Evolutionary conservation across 2,329 filamentous ascomycete species (phyloP), one percentile per base, ranked within the genome.

Genomic region (Cylindrodendrum hubeiense): DNA sequence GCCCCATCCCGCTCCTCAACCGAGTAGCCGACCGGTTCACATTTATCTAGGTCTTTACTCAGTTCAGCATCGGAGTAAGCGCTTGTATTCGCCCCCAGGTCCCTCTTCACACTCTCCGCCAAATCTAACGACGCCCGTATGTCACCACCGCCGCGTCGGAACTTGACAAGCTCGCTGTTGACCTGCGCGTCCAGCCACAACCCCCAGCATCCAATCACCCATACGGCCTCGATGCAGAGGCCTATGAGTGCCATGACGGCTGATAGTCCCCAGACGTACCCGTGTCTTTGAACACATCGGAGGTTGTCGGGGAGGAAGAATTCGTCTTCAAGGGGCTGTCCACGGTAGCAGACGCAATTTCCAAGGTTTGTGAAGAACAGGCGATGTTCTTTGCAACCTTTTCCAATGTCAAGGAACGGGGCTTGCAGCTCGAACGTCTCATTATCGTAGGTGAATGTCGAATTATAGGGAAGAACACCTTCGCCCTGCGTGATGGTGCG

Each of bases 61-160:
- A 55, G 34, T 17, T 55, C 52, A 5, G 19, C n/a, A 26, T 55
- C 39, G 21, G 52, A 55, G 52, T 55, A 55, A 9, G 52, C 39
- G 15, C 33, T 44, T 2, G 52, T 55, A 24, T 55, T 55, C 3
- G 33, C 33, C 26, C 52, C 52, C 13, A 55, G 34, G 21, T 55
- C 52, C 10, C 52, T 34, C n/a, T 43, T 33, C n/a, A 55, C 22
- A 34, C 52, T 44, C 26, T 44, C 22, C 5, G 52, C 52, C 12
- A 55, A 21, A 41, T 55, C 52, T n/a, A 55, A 21, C 15, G 52
- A 33, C 10, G 34, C 15, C 22, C 52, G 34, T 1, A 55, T n/a
- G 7, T 41, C 39, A 10, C 52, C 52, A 7, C 33, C 52, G 39
- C 37, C 22, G 7, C 52, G 52, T 30, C 22, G 33, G 17, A 33